Evolutionary conservation across 768 basidiomycete species (phyloP).

Genomic region (Lyophyllum semitale): DNA sequence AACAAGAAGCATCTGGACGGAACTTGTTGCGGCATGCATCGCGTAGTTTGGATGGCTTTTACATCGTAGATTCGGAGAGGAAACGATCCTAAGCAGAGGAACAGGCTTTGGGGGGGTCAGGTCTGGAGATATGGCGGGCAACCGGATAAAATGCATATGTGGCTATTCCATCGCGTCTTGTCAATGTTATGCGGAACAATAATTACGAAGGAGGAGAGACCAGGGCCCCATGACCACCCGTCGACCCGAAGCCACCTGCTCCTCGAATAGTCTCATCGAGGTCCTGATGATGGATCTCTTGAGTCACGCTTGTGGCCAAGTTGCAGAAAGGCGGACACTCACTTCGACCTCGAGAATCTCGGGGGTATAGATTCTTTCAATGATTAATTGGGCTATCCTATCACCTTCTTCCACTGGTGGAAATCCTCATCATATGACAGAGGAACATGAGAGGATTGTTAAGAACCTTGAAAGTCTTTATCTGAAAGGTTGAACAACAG

Average conservation of each 20-base stretch:
- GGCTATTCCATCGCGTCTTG: not conserved
- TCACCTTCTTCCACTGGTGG: constrained; percentile 85
- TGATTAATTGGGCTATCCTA: constrained; percentile 92
- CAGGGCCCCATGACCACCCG: constrained; percentile 77
- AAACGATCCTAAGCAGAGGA: constrained; percentile 16
- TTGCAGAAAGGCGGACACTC: constrained; percentile 26
- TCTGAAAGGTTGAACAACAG: constrained; percentile 92
- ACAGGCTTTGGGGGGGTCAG: not conserved
- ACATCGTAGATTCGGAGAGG: constrained; percentile 61
- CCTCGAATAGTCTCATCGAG: constrained; percentile 88
- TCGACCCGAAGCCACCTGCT: constrained; percentile 89
- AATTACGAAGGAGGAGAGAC: constrained; percentile 20
- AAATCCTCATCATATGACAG: not conserved
- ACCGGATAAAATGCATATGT: not conserved
- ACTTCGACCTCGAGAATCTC: constrained; percentile 86
- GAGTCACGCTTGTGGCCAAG: not conserved
- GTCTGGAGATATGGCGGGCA: not conserved
- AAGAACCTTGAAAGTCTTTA: constrained; percentile 79
- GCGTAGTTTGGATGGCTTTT: constrained; percentile 53
- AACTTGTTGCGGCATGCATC: constrained; percentile 53
- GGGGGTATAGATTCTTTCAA: constrained; percentile 88
- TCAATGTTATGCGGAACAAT: not conserved
- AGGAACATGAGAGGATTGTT: not conserved
- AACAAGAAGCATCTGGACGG: constrained; percentile 29
- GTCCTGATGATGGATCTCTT: constrained; percentile 44